phyloP scores from a whole-genome alignment of 805 yeast species.

The Huiozyma naganishii region DNA sequence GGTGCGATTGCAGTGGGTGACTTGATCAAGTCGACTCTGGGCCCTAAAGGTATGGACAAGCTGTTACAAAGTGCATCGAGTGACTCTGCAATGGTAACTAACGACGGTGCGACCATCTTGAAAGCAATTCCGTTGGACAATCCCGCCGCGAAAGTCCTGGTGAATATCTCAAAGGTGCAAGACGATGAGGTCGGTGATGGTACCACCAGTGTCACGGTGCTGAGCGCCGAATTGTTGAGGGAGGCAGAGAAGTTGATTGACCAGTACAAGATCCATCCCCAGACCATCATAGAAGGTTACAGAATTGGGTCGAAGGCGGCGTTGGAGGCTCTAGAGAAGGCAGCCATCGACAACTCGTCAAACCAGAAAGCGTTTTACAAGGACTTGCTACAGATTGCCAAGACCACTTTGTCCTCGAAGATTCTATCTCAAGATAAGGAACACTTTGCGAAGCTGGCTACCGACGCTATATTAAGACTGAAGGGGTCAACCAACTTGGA shows the following conservation, averaged over 20 bases:
- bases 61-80: constrained; percentile 78
- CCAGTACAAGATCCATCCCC: constrained; percentile 84
- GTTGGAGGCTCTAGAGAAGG: constrained; percentile 58
- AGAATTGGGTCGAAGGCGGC: constrained; percentile 86
- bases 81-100: constrained; percentile 72
- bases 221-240: constrained; percentile 81
- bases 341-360: constrained; percentile 63
- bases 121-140: constrained; percentile 91
- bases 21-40: constrained; percentile 84
- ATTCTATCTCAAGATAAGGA: constrained; percentile 92
- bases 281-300: constrained; percentile 92
- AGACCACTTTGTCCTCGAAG: constrained; percentile 87
- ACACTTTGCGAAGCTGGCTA: constrained; percentile 80
- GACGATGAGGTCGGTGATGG: constrained; percentile 99
- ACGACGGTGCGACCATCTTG: constrained; percentile 96
- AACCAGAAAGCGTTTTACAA: constrained; percentile 51
- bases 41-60: constrained; percentile 99
- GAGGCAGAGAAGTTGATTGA: constrained; percentile 92
- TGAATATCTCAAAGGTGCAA: constrained; percentile 90
- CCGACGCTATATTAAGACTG: constrained; percentile 82
- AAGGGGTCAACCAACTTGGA: constrained; percentile 82
- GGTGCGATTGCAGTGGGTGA: constrained; percentile 99
- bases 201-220: constrained; percentile 89
- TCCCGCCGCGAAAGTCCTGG: constrained; percentile 94
- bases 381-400: constrained; percentile 80